Base-by-base conservation (phyloP, 2,329 filamentous ascomycete species). In the Hymenoscyphus salicellus region DNA sequence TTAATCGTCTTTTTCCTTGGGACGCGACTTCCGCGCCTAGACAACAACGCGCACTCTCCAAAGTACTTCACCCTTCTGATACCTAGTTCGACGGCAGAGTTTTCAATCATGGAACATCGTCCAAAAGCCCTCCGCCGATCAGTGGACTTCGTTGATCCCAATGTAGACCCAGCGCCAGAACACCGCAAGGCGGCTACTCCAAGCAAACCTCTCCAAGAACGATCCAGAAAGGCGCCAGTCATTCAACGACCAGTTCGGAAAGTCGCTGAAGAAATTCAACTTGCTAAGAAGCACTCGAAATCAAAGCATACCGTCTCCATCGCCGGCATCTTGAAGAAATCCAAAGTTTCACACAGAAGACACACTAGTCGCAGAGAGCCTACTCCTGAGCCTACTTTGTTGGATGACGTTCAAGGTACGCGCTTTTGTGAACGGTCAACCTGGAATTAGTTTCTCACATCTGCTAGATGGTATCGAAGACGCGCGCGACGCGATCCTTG, bases 301-400 rank as follows among this genome's bases (percentile, higher is more conserved):
- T 16, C 36, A 32, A 43, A 58, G 28, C 33, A 65, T 36, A 69
- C 46, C 8, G 63, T 70, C 28, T 73, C 70, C 1, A 60, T 61
- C n/a, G 68, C 70, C 17, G 62, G 62, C 30, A 32, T 73, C 17
- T 70, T 73, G 62, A 72, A 70, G 30, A 68, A 67, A 58, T 28
- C n/a, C 30, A 61, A 52, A 38, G 41, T 14, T 14, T 20, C 56
- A n/a, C 38, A 60, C 16, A 67, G 66, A 57, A 69, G 67, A 36
- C 30, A 56, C n/a, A 63, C 33, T 23, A 65, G 62, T 26, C 66
- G 49, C 28, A 63, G 66, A 56, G 63, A 67, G 17, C 38, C 63
- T 30, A 68, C 62, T 23, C 64, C 63, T 14, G 62, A 67, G 38
- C 62, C 59, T 16, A 58, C 63, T 55, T 55, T 70, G 1, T 43